Conservation (phyloP, 768 basidiomycete genomes). For the Tremella fuciformis region DNA sequence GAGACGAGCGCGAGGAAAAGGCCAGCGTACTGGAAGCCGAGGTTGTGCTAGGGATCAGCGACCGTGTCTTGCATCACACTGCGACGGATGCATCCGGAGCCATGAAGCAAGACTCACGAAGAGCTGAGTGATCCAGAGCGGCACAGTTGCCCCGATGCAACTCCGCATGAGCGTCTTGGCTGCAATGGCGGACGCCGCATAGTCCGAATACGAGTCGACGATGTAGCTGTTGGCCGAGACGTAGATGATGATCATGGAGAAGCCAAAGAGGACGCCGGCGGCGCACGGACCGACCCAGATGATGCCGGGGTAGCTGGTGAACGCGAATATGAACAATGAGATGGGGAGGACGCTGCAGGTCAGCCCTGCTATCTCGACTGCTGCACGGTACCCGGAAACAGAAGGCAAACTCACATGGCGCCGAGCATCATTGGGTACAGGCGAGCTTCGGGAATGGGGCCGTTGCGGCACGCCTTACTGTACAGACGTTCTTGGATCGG, state of each 20-base stretch:
- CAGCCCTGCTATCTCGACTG: neutral
- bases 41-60: slow-evolving; percentile 21
- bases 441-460: slow-evolving; percentile 29
- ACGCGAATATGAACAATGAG: slow-evolving; percentile 69
- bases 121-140: slow-evolving; percentile 72
- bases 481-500: slow-evolving; percentile 43
- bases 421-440: slow-evolving; percentile 45
- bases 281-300: slow-evolving; percentile 73
- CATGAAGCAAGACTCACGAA: slow-evolving; percentile 14
- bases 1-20: slow-evolving; percentile 33
- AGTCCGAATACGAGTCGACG: slow-evolving; percentile 43
- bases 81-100: too few species aligned
- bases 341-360: slow-evolving; percentile 57
- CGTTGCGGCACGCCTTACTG: slow-evolving; percentile 5
- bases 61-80: neutral
- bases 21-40: slow-evolving; percentile 37
- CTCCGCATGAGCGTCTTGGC: slow-evolving; percentile 65
- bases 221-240: slow-evolving; percentile 60
- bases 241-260: slow-evolving; percentile 60
- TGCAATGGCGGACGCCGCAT: slow-evolving; percentile 59
- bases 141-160: slow-evolving; percentile 70
- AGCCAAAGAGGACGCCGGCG: slow-evolving; percentile 57
- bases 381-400: neutral
- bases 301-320: slow-evolving; percentile 61
- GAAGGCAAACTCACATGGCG: slow-evolving; percentile 15